Evolutionary conservation across 257 asterid species (phyloP).

Genomic region (Paulownia fortunei): DNA sequence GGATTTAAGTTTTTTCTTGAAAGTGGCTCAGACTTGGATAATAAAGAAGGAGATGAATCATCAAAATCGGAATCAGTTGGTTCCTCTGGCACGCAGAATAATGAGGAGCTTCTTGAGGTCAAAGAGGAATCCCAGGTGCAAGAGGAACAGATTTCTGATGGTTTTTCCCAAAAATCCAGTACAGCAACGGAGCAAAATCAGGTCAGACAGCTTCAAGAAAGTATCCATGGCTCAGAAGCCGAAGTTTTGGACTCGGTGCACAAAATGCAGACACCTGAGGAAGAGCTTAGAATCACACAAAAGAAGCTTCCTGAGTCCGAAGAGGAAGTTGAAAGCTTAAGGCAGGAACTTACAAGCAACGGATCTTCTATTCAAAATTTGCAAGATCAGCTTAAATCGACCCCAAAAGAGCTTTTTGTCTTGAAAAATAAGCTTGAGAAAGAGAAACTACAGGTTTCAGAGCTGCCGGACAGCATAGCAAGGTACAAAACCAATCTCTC

Average conservation of each 20-base stretch:
- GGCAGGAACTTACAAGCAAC: slow-evolving; percentile 50
- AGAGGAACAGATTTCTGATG: slow-evolving; percentile 37
- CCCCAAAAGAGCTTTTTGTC: slow-evolving; percentile 47
- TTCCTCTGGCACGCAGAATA: slow-evolving; percentile 42
- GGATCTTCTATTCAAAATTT: slow-evolving; percentile 40
- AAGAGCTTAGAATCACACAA: slow-evolving; percentile 50
- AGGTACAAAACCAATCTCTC: slow-evolving; percentile 60
- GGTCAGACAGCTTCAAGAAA: slow-evolving; percentile 41
- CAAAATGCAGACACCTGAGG: slow-evolving; percentile 49
- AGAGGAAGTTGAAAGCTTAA: slow-evolving; percentile 48
- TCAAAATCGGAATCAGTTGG: slow-evolving; percentile 72
- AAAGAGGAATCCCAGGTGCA: slow-evolving; percentile 53
- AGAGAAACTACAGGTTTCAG: slow-evolving; percentile 59
- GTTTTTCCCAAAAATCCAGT: slow-evolving; percentile 22
- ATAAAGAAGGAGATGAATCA: slow-evolving; percentile 64
- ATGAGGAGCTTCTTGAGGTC: slow-evolving; percentile 59
- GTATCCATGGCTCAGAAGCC: slow-evolving; percentile 27
- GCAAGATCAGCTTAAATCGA: slow-evolving; percentile 53
- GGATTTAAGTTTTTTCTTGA: slow-evolving; percentile 79
- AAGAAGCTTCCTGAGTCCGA: slow-evolving; percentile 62
- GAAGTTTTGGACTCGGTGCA: slow-evolving; percentile 39
- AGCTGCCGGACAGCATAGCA: slow-evolving; percentile 54
- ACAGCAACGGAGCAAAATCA: background rate
- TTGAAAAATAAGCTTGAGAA: slow-evolving; percentile 53
- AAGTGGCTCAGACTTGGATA: slow-evolving; percentile 40